Percentiles rank a stretch among this genome's conserved stretches.
Evolutionary conservation across 805 yeast species (phyloP).

Genomic region (Saccharomyces cerevisiae): DNA sequence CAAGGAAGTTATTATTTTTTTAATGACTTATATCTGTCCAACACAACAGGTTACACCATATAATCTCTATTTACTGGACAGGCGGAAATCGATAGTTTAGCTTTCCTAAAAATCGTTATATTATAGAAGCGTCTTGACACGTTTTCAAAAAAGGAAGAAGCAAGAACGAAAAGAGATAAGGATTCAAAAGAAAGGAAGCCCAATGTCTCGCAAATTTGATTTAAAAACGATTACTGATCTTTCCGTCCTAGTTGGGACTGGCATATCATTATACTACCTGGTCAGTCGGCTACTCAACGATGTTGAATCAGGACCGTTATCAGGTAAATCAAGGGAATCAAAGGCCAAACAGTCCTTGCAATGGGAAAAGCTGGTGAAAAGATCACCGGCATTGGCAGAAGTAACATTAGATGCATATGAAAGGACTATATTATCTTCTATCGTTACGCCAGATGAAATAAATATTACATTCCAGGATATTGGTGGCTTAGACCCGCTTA

Average conservation of each 20-base stretch:
- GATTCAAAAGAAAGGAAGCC: not conserved
- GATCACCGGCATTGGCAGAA: constrained; percentile 49
- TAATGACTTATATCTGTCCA: not conserved
- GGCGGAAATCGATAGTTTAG: not conserved
- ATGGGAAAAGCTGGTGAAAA: constrained; percentile 46
- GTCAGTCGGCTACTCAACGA: constrained; percentile 38
- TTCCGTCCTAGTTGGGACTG: constrained; percentile 50
- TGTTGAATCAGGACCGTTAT: constrained; percentile 36
- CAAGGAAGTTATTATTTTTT: too few relatives aligned
- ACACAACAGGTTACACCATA: constrained; percentile 1
- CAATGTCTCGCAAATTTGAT: constrained; percentile 32
- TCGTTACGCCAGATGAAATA: constrained; percentile 80
- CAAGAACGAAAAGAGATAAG: not conserved
- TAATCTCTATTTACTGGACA: constrained; percentile 1
- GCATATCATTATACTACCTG: constrained; percentile 61
- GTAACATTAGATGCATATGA: constrained; percentile 62
- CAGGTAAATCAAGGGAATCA: constrained; percentile 44
- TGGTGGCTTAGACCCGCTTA: constrained; percentile 79
- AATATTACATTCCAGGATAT: constrained; percentile 67
- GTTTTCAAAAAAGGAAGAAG: not conserved
- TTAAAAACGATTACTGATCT: constrained; percentile 38
- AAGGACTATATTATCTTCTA: constrained; percentile 61
- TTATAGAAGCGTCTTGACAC: not conserved
- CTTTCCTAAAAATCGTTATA: not conserved
- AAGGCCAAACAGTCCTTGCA: constrained; percentile 53